A percentile compares a stretch with the other conserved stretches of the same genome.
Evolutionary conservation across 768 basidiomycete genomes (phyloP).

Genomic region (Termitomyces sp.): DNA sequence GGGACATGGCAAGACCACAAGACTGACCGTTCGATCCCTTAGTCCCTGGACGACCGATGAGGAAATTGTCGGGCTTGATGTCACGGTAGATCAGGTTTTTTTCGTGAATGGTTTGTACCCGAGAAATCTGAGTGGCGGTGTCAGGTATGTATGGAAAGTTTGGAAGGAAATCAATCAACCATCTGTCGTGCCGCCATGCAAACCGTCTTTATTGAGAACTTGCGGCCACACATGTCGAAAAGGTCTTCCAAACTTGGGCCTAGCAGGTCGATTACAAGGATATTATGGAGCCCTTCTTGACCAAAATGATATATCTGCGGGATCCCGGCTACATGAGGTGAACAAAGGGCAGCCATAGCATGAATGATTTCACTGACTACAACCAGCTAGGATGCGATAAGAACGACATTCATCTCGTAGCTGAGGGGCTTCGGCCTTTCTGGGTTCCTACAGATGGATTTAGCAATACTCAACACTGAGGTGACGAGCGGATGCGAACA

Average conservation of each 20-base stretch:
- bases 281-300: conserved; percentile 97
- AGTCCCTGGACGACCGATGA: conserved; percentile 91
- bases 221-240: conserved; percentile 98
- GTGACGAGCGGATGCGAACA: conserved; percentile 52
- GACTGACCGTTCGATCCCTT: conserved; percentile 79
- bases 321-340: conserved; percentile 70
- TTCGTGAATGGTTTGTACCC: conserved; percentile 98
- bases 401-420: conserved; percentile 98
- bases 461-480: conserved; percentile 7
- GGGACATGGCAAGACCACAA: background rate
- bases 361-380: conserved; percentile 55
- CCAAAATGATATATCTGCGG: conserved; percentile 99
- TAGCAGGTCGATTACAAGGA: conserved; percentile 96
- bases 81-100: conserved; percentile 99
- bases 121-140: conserved; percentile 59
- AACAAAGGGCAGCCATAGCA: conserved; percentile 12
- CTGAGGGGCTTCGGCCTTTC: conserved; percentile 96
- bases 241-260: conserved; percentile 97
- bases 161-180: conserved; percentile 40
- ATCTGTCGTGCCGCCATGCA: conserved; percentile 99
- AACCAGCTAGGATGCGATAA: conserved; percentile 87
- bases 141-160: conserved; percentile 6
- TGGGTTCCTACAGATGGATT: conserved; percentile 60
- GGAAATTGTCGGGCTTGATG: conserved; percentile 99
- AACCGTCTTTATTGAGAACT: conserved; percentile 97